A percentile compares a stretch with the other conserved stretches of the same genome.
These are phyloP conservation scores for Penicillium steckii DNA, from an alignment of 495 filamentous ascomycete genomes.

Conservation along the genomic window DNA sequence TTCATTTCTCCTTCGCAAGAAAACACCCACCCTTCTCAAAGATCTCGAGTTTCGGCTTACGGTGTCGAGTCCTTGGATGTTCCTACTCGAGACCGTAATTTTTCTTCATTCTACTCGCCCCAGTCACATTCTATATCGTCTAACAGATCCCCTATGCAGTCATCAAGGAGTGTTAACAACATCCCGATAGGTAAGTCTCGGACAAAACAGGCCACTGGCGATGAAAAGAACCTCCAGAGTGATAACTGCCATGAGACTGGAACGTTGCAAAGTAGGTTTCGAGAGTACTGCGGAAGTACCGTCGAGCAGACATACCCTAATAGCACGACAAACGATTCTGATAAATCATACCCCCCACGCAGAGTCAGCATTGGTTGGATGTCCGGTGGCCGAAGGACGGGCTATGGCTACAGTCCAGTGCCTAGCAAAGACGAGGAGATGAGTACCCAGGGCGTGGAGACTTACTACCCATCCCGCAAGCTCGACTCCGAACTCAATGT, in stretches of 20 bases:
- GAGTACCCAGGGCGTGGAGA: not conserved
- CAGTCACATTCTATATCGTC: constrained; percentile 19
- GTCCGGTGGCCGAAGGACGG: constrained; percentile 42
- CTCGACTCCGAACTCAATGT: not conserved
- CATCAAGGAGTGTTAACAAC: not conserved
- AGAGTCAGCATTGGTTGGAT: constrained; percentile 48
- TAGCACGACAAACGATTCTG: not conserved
- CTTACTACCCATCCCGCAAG: not conserved
- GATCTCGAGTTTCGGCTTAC: constrained; percentile 7
- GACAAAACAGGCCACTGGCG: not conserved
- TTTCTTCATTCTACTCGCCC: constrained; percentile 33
- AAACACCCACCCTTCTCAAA: constrained; percentile 2
- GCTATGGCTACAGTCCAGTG: constrained; percentile 44
- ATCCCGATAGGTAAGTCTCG: not conserved
- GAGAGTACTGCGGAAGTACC: constrained; percentile 27
- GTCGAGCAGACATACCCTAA: not conserved
- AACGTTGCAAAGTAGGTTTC: constrained; percentile 25
- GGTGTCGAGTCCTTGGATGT: constrained; percentile 4
- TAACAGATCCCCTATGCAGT: constrained; percentile 7
- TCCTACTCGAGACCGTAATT: constrained; percentile 12
- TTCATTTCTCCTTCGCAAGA: constrained; percentile 18
- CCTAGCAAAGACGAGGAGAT: constrained; percentile 16
- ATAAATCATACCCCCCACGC: constrained; percentile 17
- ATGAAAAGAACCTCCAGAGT: not conserved
- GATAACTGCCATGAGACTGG: not conserved